Evolutionary conservation across 2,329 filamentous ascomycete genomes (phyloP).

Genomic region (Paradendryphiella salina): DNA sequence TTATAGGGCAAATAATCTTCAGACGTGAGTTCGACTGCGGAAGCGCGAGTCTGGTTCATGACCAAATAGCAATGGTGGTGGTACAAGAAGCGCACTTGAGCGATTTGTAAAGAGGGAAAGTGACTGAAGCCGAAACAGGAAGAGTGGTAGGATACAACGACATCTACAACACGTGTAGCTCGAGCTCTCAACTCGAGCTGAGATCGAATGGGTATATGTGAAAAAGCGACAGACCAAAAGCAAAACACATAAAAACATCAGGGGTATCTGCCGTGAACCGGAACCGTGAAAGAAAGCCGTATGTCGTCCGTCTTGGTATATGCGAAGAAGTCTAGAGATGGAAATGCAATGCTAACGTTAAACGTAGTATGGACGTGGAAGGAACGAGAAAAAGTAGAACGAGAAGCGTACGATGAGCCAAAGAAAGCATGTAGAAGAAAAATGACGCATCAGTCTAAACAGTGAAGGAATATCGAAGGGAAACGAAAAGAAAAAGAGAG

Average conservation of each 20-base stretch:
- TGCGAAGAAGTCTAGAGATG: neutral
- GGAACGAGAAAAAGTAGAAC: neutral
- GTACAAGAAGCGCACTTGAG: too few relatives aligned
- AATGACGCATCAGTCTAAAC: neutral
- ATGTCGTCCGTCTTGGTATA: neutral
- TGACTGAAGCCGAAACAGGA: too few relatives aligned
- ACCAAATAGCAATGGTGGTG: too few relatives aligned
- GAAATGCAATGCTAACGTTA: neutral
- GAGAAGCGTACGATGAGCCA: neutral
- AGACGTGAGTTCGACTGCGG: too few relatives aligned
- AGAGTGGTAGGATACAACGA: too few relatives aligned
- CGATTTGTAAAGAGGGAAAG: too few relatives aligned
- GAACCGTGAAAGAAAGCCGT: neutral
- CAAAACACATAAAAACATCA: neutral
- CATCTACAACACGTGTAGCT: too few relatives aligned
- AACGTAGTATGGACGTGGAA: neutral
- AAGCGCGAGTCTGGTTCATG: too few relatives aligned
- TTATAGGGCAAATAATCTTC: too few relatives aligned
- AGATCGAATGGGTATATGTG: neutral
- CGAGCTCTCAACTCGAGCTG: too few relatives aligned
- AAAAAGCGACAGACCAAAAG: neutral
- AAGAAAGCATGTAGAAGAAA: neutral
- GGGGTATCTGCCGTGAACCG: slow-evolving; percentile 6
- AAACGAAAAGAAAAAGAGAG: neutral
- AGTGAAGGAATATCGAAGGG: neutral